These are phyloP conservation scores for Wickerhamiella vanderwaltii DNA, from an alignment of 805 yeast genomes.

Conservation along the genomic window DNA sequence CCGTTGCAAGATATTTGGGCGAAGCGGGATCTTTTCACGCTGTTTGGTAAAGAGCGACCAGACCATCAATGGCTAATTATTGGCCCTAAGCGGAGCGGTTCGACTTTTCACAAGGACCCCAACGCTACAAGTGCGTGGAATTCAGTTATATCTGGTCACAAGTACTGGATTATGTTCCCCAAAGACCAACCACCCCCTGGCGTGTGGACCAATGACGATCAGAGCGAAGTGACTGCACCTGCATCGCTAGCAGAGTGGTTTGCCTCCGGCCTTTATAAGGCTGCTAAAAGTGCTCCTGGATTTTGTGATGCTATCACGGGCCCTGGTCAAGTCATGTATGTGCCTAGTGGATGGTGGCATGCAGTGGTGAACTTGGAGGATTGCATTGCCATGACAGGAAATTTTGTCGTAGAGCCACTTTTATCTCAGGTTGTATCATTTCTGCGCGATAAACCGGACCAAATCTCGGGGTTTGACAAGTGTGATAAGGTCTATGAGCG, in stretches of 20 bases:
- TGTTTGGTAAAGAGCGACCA: slow-evolving; percentile 49
- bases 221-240: slow-evolving; percentile 83
- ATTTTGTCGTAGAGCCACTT: slow-evolving; percentile 60
- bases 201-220: slow-evolving; percentile 59
- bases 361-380: slow-evolving; percentile 68
- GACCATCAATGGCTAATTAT: slow-evolving; percentile 87
- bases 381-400: slow-evolving; percentile 70
- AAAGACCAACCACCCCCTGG: slow-evolving; percentile 74
- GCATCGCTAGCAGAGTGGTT: slow-evolving; percentile 92
- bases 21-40: slow-evolving; percentile 43
- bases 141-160: slow-evolving; percentile 57
- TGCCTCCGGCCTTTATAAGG: slow-evolving; percentile 65
- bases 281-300: slow-evolving; percentile 34
- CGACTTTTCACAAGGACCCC: slow-evolving; percentile 89
- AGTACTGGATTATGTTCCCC: slow-evolving; percentile 84
- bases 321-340: slow-evolving; percentile 76
- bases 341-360: slow-evolving; percentile 98
- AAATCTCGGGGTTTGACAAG: slow-evolving; percentile 59
- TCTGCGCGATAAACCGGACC: slow-evolving; percentile 52
- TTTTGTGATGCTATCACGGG: slow-evolving; percentile 62
- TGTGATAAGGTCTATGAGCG: slow-evolving; percentile 49
- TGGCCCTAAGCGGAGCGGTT: slow-evolving; percentile 74
- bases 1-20: slow-evolving; percentile 40
- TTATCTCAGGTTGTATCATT: slow-evolving; percentile 53
- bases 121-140: slow-evolving; percentile 89